Evolutionary conservation across 345 rosid species (phyloP).

Genomic region (Theobroma cacao): DNA sequence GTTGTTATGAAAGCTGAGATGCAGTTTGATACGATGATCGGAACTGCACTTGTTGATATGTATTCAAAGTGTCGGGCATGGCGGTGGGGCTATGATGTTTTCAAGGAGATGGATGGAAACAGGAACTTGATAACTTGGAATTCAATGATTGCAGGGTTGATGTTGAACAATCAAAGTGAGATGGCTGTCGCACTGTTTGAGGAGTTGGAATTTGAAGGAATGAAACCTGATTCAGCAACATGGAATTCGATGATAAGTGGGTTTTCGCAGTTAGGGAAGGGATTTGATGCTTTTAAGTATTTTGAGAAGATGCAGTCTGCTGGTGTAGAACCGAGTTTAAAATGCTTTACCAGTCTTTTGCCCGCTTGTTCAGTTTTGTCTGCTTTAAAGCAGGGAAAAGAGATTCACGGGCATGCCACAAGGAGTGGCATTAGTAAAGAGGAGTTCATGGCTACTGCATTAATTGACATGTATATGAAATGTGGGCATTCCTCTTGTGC

Average conservation of each 20-base stretch:
- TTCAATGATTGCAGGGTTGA: conserved; percentile 56
- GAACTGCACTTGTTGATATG: conserved; percentile 62
- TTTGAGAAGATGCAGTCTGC: conserved; percentile 52
- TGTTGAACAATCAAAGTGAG: conserved; percentile 50
- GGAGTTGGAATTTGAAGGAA: conserved; percentile 39
- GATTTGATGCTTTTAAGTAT: conserved; percentile 44
- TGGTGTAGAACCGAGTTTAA: conserved; percentile 40
- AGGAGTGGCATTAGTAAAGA: conserved; percentile 36
- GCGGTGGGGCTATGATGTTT: conserved; percentile 42
- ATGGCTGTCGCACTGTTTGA: conserved; percentile 47
- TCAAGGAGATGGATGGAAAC: conserved; percentile 36
- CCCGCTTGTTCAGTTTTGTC: conserved; percentile 56
- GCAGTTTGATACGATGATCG: conserved; percentile 41
- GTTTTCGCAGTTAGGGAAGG: conserved; percentile 49
- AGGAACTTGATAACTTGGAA: conserved; percentile 65
- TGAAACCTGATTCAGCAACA: conserved; percentile 59
- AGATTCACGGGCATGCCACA: conserved; percentile 51
- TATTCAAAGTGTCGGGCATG: conserved; percentile 55
- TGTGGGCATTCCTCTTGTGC: conserved; percentile 47
- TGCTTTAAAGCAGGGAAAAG: conserved; percentile 50
- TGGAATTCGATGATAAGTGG: conserved; percentile 73
- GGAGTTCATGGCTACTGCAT: conserved; percentile 46
- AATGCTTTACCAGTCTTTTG: conserved; percentile 58
- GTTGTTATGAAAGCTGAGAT: conserved; percentile 28
- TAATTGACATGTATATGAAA: conserved; percentile 62